Evolutionary conservation across 163 green algal species (phyloP).

Genomic region (Smithsoniella earleae): DNA sequence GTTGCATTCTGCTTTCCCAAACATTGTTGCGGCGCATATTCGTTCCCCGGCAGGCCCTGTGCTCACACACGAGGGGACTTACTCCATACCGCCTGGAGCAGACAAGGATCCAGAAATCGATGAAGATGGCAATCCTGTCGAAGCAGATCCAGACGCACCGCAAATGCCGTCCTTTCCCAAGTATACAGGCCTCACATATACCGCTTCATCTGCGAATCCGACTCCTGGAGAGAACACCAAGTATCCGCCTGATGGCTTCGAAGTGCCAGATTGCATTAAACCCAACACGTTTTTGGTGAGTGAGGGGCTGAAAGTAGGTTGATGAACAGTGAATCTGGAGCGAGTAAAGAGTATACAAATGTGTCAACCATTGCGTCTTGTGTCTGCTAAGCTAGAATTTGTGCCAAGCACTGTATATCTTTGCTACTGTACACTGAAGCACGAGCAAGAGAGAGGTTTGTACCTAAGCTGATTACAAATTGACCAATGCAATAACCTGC

Average conservation of each 20-base stretch:
- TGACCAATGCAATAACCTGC: no score
- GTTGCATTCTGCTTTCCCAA: constrained; percentile 41
- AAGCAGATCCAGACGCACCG: constrained; percentile 43
- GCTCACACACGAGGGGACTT: constrained; percentile 43
- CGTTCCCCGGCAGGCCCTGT: constrained; percentile 44
- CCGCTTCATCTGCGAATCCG: background rate
- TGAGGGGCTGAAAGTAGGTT: background rate
- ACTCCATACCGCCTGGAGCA: constrained; percentile 50
- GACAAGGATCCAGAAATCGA: constrained; percentile 42
- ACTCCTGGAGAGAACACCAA: background rate
- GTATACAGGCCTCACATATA: constrained; percentile 53
- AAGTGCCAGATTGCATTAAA: background rate
- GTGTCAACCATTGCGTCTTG: no score
- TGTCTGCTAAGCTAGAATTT: no score
- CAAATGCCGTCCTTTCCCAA: constrained; percentile 48
- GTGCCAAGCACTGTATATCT: no score
- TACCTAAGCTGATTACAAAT: no score
- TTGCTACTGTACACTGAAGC: no score
- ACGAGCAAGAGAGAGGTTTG: no score
- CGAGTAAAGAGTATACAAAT: no score
- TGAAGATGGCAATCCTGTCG: constrained; percentile 44
- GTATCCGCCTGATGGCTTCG: constrained; percentile 1
- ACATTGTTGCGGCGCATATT: constrained; percentile 45
- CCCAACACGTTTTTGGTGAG: background rate
- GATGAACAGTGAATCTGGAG: no score